phyloP scores from a whole-genome alignment of 495 filamentous ascomycete species.

The Trichoderma orchidacearum region DNA sequence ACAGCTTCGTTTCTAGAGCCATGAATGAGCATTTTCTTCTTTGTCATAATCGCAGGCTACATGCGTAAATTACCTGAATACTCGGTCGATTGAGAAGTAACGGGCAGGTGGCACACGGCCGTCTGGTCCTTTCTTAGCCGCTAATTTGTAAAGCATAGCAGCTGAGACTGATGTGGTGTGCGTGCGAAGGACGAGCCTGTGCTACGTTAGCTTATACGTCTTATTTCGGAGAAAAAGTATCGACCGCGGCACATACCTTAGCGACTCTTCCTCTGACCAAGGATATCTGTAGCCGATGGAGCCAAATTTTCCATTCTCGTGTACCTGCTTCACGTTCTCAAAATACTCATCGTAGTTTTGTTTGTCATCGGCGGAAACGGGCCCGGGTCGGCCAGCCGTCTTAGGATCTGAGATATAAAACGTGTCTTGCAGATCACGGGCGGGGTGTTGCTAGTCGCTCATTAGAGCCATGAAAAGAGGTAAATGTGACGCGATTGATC shows the following conservation, averaged over 20 bases:
- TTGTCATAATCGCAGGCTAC: neutral
- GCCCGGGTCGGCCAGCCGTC: slow-evolving; percentile 57
- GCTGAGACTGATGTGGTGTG: slow-evolving; percentile 89
- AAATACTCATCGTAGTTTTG: slow-evolving; percentile 75
- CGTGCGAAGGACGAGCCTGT: slow-evolving; percentile 74
- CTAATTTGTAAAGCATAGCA: slow-evolving; percentile 79
- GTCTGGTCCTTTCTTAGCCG: slow-evolving; percentile 41
- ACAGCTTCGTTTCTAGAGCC: slow-evolving; percentile 53
- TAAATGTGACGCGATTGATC: too few relatives aligned
- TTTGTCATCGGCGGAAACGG: slow-evolving; percentile 41
- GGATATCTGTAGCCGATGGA: slow-evolving; percentile 93
- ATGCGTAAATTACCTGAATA: slow-evolving; percentile 59
- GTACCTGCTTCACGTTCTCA: slow-evolving; percentile 71
- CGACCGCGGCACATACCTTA: slow-evolving; percentile 23
- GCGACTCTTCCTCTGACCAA: slow-evolving; percentile 78
- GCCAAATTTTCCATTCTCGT: slow-evolving; percentile 76
- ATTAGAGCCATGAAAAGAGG: neutral
- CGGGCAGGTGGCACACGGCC: slow-evolving; percentile 53
- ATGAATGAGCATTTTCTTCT: neutral
- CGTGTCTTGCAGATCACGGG: slow-evolving; percentile 91
- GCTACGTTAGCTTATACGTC: neutral
- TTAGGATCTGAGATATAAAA: slow-evolving; percentile 92
- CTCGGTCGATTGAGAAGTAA: slow-evolving; percentile 95
- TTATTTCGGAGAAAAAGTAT: neutral
- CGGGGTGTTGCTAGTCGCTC: slow-evolving; percentile 58